phyloP scores from a whole-genome alignment of 495 filamentous ascomycete species.

The Trypethelium eluteriae region DNA sequence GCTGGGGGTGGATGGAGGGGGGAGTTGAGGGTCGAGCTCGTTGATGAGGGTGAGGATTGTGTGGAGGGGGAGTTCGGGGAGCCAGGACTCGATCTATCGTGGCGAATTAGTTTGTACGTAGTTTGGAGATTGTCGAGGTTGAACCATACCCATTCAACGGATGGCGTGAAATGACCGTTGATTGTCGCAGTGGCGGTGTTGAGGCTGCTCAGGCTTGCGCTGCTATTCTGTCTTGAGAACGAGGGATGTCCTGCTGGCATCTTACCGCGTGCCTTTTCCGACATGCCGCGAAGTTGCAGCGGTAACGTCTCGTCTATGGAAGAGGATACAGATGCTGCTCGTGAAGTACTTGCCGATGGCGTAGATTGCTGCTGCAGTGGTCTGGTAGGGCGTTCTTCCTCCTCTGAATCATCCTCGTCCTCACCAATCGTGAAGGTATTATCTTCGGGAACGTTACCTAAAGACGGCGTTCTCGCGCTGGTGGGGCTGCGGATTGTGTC shows the following conservation, averaged over 20 bases:
- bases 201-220: slow-evolving; percentile 68
- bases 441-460: slow-evolving; percentile 77
- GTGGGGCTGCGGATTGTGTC: slow-evolving; percentile 66
- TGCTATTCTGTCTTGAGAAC: slow-evolving; percentile 90
- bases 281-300: slow-evolving; percentile 90
- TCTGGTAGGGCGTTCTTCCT: slow-evolving; percentile 27
- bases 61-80: slow-evolving; percentile 84
- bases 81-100: slow-evolving; percentile 80
- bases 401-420: slow-evolving; percentile 70
- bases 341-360: slow-evolving; percentile 57
- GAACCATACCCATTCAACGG: slow-evolving; percentile 58
- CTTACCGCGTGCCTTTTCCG: slow-evolving; percentile 94
- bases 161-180: slow-evolving; percentile 64
- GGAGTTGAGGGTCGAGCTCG: slow-evolving; percentile 44
- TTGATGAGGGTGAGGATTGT: slow-evolving; percentile 76
- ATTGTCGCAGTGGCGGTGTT: slow-evolving; percentile 46
- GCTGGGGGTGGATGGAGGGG: slow-evolving; percentile 33
- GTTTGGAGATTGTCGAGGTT: background rate
- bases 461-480: slow-evolving; percentile 49
- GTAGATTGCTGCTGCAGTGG: slow-evolving; percentile 28
- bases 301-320: slow-evolving; percentile 73
- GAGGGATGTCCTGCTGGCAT: slow-evolving; percentile 77
- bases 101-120: slow-evolving; percentile 17
- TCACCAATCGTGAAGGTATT: slow-evolving; percentile 83
- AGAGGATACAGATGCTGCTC: slow-evolving; percentile 63